These are phyloP conservation scores for Glycine tomentella DNA, from an alignment of 306 rosid genomes.

Conservation along the genomic window DNA sequence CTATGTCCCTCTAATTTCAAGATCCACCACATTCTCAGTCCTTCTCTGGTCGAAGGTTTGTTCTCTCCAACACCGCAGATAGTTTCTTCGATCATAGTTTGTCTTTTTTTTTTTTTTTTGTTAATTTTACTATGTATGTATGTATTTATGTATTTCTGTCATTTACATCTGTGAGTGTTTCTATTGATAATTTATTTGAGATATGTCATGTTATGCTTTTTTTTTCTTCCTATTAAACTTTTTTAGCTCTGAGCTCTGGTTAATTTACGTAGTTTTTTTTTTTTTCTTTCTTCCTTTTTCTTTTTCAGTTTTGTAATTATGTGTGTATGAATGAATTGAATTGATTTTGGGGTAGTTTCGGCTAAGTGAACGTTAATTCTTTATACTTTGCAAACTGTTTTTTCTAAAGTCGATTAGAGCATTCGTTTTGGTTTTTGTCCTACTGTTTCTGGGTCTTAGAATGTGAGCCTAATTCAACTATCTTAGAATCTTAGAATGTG, in stretches of 20 bases:
- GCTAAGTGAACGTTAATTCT: conserved; percentile 1
- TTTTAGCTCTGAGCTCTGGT: not conserved
- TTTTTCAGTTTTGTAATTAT: conserved; percentile 15
- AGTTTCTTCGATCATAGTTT: not conserved
- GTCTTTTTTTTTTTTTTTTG: not conserved
- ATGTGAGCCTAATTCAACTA: too few relatives aligned
- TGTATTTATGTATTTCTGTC: not conserved
- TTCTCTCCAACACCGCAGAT: not conserved
- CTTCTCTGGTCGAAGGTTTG: conserved; percentile 19
- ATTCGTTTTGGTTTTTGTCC: not conserved
- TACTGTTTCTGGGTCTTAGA: too few relatives aligned
- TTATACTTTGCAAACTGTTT: conserved; percentile 14
- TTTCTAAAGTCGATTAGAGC: conserved; percentile 13
- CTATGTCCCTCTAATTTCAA: not conserved
- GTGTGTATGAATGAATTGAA: conserved; percentile 12
- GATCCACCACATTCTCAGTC: conserved; percentile 8
- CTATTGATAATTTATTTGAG: not conserved
- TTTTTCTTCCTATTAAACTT: not conserved
- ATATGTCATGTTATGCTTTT: not conserved
- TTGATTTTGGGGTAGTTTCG: conserved; percentile 13
- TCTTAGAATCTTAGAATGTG: too few relatives aligned
- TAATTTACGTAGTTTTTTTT: not conserved
- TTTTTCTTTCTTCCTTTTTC: not conserved
- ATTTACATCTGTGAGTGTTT: conserved; percentile 13
- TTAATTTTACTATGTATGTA: not conserved